Percentiles rank a stretch among this genome's conserved stretches.
Evolutionary conservation across 1,284 basidiomycete species (phyloP).

Genomic region (Megacollybia platyphylla): DNA sequence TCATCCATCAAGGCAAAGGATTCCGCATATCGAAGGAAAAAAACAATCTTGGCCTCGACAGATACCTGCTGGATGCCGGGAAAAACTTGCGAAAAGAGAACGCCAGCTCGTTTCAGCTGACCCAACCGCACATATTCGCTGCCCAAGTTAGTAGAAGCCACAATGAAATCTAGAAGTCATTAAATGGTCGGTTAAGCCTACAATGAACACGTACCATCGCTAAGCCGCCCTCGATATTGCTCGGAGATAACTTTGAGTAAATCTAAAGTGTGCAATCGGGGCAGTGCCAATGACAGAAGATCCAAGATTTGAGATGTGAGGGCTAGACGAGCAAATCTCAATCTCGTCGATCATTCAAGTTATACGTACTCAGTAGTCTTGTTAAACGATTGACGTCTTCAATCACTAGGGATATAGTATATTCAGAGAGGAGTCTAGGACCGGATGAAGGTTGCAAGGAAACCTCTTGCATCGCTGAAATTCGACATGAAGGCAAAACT

Average conservation of each 20-base stretch:
- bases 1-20: conserved; percentile 53
- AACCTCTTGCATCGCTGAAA: conserved; percentile 19
- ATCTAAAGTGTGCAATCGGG: conserved; percentile 44
- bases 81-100: conserved; percentile 47
- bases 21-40: conserved; percentile 57
- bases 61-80: conserved; percentile 31
- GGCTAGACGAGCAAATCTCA: conserved; percentile 25
- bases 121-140: conserved; percentile 71
- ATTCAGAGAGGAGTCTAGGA: conserved; percentile 10
- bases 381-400: conserved; percentile 39
- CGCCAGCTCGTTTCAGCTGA: conserved; percentile 50
- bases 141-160: conserved; percentile 57
- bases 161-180: conserved; percentile 43
- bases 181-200: not conserved
- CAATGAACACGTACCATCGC: conserved; percentile 34
- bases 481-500: conserved; percentile 4
- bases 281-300: conserved; percentile 34
- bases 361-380: conserved; percentile 36
- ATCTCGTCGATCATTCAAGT: conserved; percentile 5
- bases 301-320: conserved; percentile 58
- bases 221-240: conserved; percentile 20
- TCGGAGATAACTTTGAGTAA: conserved; percentile 33
- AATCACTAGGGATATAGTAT: conserved; percentile 18
- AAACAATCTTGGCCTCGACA: conserved; percentile 35
- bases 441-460: conserved; percentile 20